A percentile compares a stretch with the other conserved stretches of the same genome.
phyloP scores from a whole-genome alignment of 2,329 filamentous ascomycete genomes.

The Grosmannia penicillata region DNA sequence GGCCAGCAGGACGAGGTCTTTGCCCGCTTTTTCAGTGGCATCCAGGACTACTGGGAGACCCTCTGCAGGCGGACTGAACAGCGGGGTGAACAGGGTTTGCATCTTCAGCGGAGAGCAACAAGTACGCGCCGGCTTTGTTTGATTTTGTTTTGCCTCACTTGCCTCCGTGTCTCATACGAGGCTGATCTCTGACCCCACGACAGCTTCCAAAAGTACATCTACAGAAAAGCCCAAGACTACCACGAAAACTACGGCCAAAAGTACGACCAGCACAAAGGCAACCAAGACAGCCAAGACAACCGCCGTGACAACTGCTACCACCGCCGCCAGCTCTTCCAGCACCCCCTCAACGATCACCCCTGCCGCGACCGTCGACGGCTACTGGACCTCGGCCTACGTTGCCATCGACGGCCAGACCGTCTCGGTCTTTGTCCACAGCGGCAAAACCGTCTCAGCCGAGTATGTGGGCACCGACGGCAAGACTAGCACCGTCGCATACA shows the following conservation, averaged over 20 bases:
- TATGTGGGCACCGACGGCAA: not conserved
- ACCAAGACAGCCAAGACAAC: not conserved
- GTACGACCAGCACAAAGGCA: not conserved
- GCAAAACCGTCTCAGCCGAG: slow-evolving; percentile 3
- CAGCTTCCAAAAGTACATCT: not conserved
- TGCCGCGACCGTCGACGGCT: not conserved
- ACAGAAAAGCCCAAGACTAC: not conserved
- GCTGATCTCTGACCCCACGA: no score
- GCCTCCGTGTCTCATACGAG: no score
- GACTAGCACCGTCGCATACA: slow-evolving; percentile 1
- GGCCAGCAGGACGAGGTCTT: slow-evolving; percentile 1
- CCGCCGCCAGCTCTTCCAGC: not conserved
- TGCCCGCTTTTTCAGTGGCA: slow-evolving; percentile 1
- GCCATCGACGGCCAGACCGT: slow-evolving; percentile 3
- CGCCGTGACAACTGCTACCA: not conserved
- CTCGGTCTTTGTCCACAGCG: slow-evolving; percentile 4
- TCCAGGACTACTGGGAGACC: slow-evolving; percentile 5
- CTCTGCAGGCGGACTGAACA: slow-evolving; percentile 5
- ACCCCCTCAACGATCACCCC: not conserved
- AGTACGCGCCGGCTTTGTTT: no score
- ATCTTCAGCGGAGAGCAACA: no score
- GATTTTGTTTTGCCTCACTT: no score
- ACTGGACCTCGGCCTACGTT: slow-evolving; percentile 2
- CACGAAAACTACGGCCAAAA: not conserved
- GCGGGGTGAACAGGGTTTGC: no score